Base-by-base conservation (phyloP, 176 grass and related monocot species). In the Puya raimondii region DNA sequence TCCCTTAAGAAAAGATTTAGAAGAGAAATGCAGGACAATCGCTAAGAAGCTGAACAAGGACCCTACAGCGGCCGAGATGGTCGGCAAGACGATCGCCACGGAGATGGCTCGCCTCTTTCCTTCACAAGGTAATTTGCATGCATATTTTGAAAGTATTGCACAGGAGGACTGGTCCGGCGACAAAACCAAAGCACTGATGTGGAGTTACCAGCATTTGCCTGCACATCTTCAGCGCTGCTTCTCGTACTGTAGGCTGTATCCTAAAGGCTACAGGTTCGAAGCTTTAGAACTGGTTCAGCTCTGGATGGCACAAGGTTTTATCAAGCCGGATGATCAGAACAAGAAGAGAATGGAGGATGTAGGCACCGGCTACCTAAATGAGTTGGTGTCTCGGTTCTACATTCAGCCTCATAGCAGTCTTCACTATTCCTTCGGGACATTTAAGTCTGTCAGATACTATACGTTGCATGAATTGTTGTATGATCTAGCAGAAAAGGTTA, bases 241-340 rank as follows among this genome's bases (percentile, higher is more conserved):
- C 56, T 59, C 56, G 8, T 59, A 17, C 2, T 59, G 56, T 9
- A 59, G 56, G n/a, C 6, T 59, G 10, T 59, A 59, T 59, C 56
- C 56, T 9, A 59, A 18, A 21, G 56, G 56, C 3, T 9, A 16
- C 10, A 9, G 9, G 56, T 59, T 59, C 10, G 0, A 21, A 59
- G n/a, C 4, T 17, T 11, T 2, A 15, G 11, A 59, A 17, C 56
- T 59, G 6, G 10, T 59, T 21, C 10, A 15, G 6, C 47, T 67
- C 15, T 91, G 87, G 87, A 84, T 87, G 16, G 68, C 88, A 42
- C 80, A 85, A 64, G 75, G 75, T 56, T 84, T 76, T 70, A 70
- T 91, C 9, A 13, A 68, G 3, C 50, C 11, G 4, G 0, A 53
- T 65, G 16, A 59, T 4, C 3, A 4, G 0, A 15, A 10, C 0